A percentile compares a stretch with the other conserved stretches of the same genome.
Conservation (phyloP, 192 early-diverging fungal species). For the Rhizoclosmatium sp. region DNA sequence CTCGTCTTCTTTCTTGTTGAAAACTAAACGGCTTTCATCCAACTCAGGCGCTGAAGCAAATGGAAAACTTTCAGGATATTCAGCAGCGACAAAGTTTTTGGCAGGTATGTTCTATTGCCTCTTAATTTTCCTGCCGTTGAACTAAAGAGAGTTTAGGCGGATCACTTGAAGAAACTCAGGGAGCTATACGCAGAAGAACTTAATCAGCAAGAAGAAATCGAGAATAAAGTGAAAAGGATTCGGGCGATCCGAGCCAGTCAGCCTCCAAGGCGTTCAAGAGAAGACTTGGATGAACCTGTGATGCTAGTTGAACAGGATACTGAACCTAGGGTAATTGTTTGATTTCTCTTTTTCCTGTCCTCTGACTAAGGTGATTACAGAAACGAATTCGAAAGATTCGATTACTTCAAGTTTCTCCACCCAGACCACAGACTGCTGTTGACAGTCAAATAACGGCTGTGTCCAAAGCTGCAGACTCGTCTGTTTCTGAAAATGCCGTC, state of each 20-base stretch:
- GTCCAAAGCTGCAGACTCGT: background rate
- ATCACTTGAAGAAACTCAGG: conserved; percentile 25
- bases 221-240: conserved; percentile 19
- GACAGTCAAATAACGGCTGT: background rate
- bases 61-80: conserved; percentile 34
- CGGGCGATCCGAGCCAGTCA: conserved; percentile 3
- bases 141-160: background rate
- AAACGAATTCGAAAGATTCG: background rate
- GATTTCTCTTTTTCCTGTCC: background rate
- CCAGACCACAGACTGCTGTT: background rate
- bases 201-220: conserved; percentile 14
- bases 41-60: conserved; percentile 25
- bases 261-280: too few species aligned
- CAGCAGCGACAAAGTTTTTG: conserved; percentile 23
- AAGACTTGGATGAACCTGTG: background rate
- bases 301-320: background rate
- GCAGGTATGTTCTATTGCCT: background rate
- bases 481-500: background rate
- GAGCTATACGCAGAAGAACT: conserved; percentile 11
- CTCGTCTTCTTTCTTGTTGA: background rate
- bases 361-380: background rate
- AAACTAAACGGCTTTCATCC: background rate
- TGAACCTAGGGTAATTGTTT: background rate
- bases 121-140: background rate
- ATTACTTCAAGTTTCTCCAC: background rate